Evolutionary conservation across 352 stramenopile genomes (phyloP).

Genomic region (Globisporangium recalcitrans): DNA sequence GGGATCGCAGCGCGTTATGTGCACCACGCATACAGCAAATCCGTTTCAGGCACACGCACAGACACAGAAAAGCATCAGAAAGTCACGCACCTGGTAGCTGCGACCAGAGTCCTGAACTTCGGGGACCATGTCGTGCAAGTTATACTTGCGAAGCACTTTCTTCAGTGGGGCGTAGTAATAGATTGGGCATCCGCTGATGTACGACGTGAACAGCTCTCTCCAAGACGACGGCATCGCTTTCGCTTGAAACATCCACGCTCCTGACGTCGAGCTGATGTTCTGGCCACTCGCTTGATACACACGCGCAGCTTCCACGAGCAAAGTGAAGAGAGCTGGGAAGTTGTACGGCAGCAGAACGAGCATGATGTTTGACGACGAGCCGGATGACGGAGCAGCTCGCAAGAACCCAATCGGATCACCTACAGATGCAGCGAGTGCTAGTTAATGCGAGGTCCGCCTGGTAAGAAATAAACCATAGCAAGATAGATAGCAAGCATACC

Average conservation of each 20-base stretch:
- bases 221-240: slow-evolving; percentile 86
- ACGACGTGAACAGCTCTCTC: slow-evolving; percentile 77
- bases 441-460: neutral
- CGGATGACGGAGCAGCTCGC: slow-evolving; percentile 29
- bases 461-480: neutral
- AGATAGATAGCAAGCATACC: slow-evolving; percentile 28
- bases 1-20: neutral
- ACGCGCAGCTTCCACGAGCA: slow-evolving; percentile 77
- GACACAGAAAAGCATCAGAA: no score
- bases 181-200: slow-evolving; percentile 62
- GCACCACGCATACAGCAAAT: neutral
- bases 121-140: slow-evolving; percentile 82
- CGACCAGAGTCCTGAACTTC: slow-evolving; percentile 76
- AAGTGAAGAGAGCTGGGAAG: slow-evolving; percentile 72
- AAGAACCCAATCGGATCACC: slow-evolving; percentile 82
- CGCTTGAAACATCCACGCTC: slow-evolving; percentile 80
- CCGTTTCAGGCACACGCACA: neutral
- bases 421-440: slow-evolving; percentile 10
- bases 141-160: slow-evolving; percentile 84
- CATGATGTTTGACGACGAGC: slow-evolving; percentile 31
- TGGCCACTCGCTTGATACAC: slow-evolving; percentile 79
- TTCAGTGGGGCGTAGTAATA: slow-evolving; percentile 84
- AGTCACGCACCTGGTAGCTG: slow-evolving; percentile 67
- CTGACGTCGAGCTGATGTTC: slow-evolving; percentile 57
- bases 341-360: slow-evolving; percentile 89